phyloP scores from a whole-genome alignment of 768 basidiomycete species.

The Podaxis pistillaris region DNA sequence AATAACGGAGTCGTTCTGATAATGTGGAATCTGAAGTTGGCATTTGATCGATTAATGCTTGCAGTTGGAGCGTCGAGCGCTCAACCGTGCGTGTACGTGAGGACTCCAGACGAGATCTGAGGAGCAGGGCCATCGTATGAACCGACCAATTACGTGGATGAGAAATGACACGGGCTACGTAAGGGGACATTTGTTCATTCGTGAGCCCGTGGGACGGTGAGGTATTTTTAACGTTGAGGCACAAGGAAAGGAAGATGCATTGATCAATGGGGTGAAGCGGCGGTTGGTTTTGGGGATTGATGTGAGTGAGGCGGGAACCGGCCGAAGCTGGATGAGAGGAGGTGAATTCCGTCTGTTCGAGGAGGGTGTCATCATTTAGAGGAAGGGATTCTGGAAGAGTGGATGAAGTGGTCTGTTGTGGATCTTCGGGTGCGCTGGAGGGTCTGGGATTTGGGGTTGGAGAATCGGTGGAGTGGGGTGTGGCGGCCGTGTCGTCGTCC shows the following conservation, averaged over 20 bases:
- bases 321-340: slow-evolving; percentile 55
- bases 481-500: slow-evolving; percentile 29
- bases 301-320: slow-evolving; percentile 54
- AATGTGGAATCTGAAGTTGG: slow-evolving; percentile 77
- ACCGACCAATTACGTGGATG: slow-evolving; percentile 95
- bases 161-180: slow-evolving; percentile 83
- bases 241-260: slow-evolving; percentile 86
- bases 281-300: slow-evolving; percentile 84
- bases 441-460: slow-evolving; percentile 13
- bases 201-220: slow-evolving; percentile 91
- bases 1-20: slow-evolving; percentile 73
- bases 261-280: slow-evolving; percentile 92
- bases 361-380: slow-evolving; percentile 93
- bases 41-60: slow-evolving; percentile 97
- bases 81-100: slow-evolving; percentile 90
- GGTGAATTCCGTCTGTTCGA: slow-evolving; percentile 92
- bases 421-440: slow-evolving; percentile 10
- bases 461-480: slow-evolving; percentile 12
- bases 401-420: slow-evolving; percentile 14
- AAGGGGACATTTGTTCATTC: slow-evolving; percentile 88
- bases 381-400: slow-evolving; percentile 73
- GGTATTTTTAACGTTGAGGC: slow-evolving; percentile 86
- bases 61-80: slow-evolving; percentile 87
- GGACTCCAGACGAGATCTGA: slow-evolving; percentile 89
- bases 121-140: slow-evolving; percentile 93